Conservation (phyloP, 2,329 filamentous ascomycete genomes). For the Cladosporium velox region DNA sequence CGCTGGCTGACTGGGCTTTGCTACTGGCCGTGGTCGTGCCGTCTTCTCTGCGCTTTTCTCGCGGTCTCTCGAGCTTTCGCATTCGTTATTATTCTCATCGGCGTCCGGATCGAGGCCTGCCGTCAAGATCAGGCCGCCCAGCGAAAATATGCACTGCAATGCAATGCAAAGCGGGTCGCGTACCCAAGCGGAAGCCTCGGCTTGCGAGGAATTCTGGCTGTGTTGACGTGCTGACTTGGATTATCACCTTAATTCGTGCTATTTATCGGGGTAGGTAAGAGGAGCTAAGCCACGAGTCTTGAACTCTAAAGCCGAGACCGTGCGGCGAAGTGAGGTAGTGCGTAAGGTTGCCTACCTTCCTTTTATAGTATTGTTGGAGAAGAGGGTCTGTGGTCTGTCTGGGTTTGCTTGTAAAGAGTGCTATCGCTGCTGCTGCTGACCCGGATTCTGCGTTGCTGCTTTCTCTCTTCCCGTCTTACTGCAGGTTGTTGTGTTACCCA, state of each 20-base stretch:
- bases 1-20: background rate
- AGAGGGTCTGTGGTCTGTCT: background rate
- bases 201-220: background rate
- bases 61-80: too few species aligned
- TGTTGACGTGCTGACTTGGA: conserved; percentile 1
- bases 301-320: conserved; percentile 8
- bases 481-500: background rate
- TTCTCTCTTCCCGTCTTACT: background rate
- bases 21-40: background rate
- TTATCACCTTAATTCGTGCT: background rate
- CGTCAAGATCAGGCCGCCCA: background rate
- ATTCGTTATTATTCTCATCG: too few species aligned
- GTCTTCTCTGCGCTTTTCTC: background rate
- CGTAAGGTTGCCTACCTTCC: background rate
- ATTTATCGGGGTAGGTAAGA: background rate
- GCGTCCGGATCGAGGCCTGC: background rate
- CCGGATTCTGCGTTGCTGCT: background rate
- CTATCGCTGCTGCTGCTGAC: background rate
- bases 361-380: background rate
- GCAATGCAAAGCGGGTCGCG: background rate
- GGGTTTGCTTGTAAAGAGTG: background rate
- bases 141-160: background rate
- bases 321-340: background rate
- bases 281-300: conserved; percentile 8
- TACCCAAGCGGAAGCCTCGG: conserved; percentile 5